Evolutionary conservation across 257 asterid species (phyloP), one percentile per base, ranked within the genome.

Genomic region (Parsonsia alboflavescens): DNA sequence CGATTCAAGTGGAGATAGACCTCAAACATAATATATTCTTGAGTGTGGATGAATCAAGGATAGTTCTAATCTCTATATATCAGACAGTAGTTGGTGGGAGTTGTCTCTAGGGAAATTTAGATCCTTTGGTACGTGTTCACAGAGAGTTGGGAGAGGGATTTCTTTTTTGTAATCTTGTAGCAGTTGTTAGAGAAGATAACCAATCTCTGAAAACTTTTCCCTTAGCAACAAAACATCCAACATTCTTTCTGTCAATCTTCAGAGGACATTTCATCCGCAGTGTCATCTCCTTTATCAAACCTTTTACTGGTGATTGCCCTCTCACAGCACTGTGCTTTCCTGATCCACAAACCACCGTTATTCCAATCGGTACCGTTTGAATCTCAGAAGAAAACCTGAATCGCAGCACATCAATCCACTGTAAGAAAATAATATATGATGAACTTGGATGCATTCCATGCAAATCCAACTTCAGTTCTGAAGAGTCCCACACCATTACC

Each of bases 371-470:
- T 71, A 77, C 75, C 46, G 17, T 21, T 0, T 63, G 33, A 42
- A 86, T 68, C 72, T 70, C 87, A 30, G 68, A 78, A 42, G 39
- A 63, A 75, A 83, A 77, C 79, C 77, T 88, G 73, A 11, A 19
- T 70, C 77, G 78, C 83, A 87, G 78, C 84, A 87, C 88, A 52
- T 75, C 79, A 77, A 94, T 85, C 97, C 96, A 94, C 62, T 84
- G 96, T 67, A 94, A 86, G 85, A 94, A 79, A 16, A 92, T 76
- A 89, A 94, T 63, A 84, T 86, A 94, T 4, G 96, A 86, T 28
- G 87, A 70, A 48, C 85, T 81, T 82, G 85, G 75, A 85, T 94
- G 99, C 97, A 91, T 86, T 52, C 97, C 97, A 16, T 94, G 99
- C 89, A 92, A 78, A 83, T 94, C 97, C 87, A 92, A 77, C 87